Base-by-base conservation (phyloP, 2,329 filamentous ascomycete genomes). In the Epichloe brachyelytri region DNA sequence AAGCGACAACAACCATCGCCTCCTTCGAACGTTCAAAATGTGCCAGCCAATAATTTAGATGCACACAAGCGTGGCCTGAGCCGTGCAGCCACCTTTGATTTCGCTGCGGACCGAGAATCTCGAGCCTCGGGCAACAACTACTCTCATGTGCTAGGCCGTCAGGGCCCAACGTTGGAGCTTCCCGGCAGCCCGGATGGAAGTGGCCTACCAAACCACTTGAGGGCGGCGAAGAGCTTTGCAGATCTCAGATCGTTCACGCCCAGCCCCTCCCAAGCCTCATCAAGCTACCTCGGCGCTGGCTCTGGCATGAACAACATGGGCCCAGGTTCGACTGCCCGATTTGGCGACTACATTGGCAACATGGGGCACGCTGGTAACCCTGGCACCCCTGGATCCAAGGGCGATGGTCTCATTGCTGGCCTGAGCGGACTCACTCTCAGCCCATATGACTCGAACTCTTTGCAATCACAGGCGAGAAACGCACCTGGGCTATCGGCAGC, bases 71-170 rank as follows among this genome's bases (percentile, higher is more conserved):
- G 91, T 54, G 86, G 85, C 4, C 74, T 98, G 37, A 95, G 89
- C 71, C 85, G 93, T 55, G 90, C 93, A 15, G 93, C 93, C n/a
- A 97, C 93, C 2, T 95, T 94, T 58, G 93, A 97, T 67, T 97
- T 97, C 67, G 89, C 87, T 57, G 85, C 89, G 55, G 81, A 86
- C 48, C 79, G 86, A 50, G 85, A 85, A 55, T 83, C 85, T 20
- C 70, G 77, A 19, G 72, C 71, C 34, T 83, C 82, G 19, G 76
- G 75, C 46, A 82, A 79, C 57, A 85, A 85, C 57, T 91, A 89
- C 58, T 61, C 67, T 57, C 82, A 83, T 60, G 79, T 85, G 2
- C 78, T 95, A 53, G 83, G 86, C 20, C 82, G 91, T 56, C 88
- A 91, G 58, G 83, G 85, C 30, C 87, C 86, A 33, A 89, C 90